Evolutionary conservation across 148 eudicot species (phyloP), one percentile per base, ranked within the genome.

Genomic region (Cornus florida): DNA sequence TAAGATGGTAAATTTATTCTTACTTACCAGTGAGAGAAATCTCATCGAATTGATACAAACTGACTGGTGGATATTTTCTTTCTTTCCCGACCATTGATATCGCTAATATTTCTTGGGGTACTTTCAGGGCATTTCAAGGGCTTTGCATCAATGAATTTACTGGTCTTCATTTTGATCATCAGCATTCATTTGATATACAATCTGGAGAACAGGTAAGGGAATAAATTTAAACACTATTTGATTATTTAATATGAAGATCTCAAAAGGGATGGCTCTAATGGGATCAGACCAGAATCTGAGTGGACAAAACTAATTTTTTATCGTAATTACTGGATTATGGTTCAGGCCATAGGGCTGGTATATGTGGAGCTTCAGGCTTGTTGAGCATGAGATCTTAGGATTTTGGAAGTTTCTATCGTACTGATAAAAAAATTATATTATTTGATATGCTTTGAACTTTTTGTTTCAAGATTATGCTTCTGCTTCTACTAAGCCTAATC

Each of bases 61-160:
- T 69, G 69, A 78, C 20, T 50, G 35, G 19, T 71, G 20, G 23
- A 68, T 11, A 2, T 67, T 50, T 60, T 46, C 33, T 74, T 76
- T 60, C 67, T 35, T 35, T 28, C 70, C 50, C 20, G 57, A 23
- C 71, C 38, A 11, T 59, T 5, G 32, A 35, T 31, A 38, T 22
- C 33, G 41, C 39, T 10, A 19, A 38, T 41, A 64, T 72, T 23
- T 67, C 10, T 57, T 74, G 14, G 62, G 50, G 14, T 75, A 46
- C 68, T 82, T 78, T 66, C 84, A 96, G 99, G 99, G 99, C 98
- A 56, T 96, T 93, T 86, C 94, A 96, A 90, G 99, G 99, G 84
- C 95, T 96, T 76, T 96, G 98, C 90, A 96, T 96, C 81, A 96
- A 93, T 79, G 99, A 96, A 85, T 93, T 96, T 76, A 88, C 81